Evolutionary conservation across 495 filamentous ascomycete species (phyloP).

Genomic region (Monascus purpureus): DNA sequence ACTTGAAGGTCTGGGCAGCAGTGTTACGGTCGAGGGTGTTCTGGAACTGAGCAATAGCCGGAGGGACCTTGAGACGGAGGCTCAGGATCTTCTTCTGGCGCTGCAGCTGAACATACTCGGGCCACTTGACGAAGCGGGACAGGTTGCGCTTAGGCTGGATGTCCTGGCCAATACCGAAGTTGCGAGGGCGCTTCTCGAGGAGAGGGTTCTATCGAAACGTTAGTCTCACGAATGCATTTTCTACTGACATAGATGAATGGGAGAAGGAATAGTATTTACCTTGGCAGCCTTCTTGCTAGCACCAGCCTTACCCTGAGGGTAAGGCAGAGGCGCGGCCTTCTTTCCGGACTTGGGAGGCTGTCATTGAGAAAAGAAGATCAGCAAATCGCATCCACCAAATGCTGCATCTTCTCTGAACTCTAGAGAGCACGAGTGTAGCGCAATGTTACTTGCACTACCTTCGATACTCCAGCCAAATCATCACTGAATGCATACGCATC

Average conservation of each 20-base stretch:
- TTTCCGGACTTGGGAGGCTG: constrained; percentile 95
- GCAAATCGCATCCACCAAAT: constrained; percentile 68
- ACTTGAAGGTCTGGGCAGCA: constrained; percentile 91
- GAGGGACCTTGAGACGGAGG: constrained; percentile 96
- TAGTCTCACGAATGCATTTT: constrained; percentile 10
- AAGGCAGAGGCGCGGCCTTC: constrained; percentile 90
- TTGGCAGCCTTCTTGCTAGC: constrained; percentile 83
- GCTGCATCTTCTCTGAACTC: constrained; percentile 77
- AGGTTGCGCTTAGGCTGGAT: constrained; percentile 97
- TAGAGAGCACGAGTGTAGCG: constrained; percentile 48
- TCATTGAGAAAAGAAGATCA: constrained; percentile 99
- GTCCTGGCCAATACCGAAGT: constrained; percentile 98
- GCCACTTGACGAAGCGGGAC: constrained; percentile 99
- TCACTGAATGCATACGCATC: constrained; percentile 41
- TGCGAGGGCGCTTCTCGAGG: constrained; percentile 91
- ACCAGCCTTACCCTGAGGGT: constrained; percentile 86
- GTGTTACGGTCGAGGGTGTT: constrained; percentile 97
- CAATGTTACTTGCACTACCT: constrained; percentile 40
- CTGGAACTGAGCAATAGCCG: constrained; percentile 95
- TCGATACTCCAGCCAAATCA: constrained; percentile 72
- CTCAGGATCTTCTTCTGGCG: constrained; percentile 99
- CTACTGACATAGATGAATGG: constrained; percentile 4
- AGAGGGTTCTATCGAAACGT: constrained; percentile 72
- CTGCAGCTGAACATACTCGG: constrained; percentile 95
- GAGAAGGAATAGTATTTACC: constrained; percentile 43